Evolutionary conservation across 2,329 filamentous ascomycete genomes (phyloP).

Genomic region (Thielaviopsis punctulata): DNA sequence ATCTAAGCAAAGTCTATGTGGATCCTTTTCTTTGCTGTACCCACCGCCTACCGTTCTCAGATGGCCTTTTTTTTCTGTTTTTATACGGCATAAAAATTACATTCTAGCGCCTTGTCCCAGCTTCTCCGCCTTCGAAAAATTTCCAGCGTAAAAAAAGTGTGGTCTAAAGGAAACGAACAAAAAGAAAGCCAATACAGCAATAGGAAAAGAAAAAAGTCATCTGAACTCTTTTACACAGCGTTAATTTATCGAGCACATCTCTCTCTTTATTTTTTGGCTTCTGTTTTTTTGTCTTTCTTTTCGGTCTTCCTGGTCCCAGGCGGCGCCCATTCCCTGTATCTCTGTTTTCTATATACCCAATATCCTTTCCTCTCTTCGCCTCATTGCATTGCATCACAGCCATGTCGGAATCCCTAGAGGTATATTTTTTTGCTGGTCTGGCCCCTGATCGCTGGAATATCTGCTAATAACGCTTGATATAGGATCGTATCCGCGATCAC

Average conservation of each 20-base stretch:
- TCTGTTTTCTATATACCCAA: not conserved
- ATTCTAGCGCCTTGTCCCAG: constrained; percentile 3
- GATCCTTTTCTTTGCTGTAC: not conserved
- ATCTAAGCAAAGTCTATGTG: too few species aligned
- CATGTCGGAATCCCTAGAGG: constrained; percentile 18
- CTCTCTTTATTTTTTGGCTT: not conserved
- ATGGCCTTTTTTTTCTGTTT: not conserved
- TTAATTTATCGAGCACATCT: too few species aligned
- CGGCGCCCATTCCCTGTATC: not conserved
- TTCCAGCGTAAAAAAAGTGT: constrained; percentile 2
- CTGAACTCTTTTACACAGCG: not conserved
- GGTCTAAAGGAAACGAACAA: constrained; percentile 10
- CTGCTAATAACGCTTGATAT: constrained; percentile 4
- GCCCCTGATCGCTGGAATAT: not conserved
- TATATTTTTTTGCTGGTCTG: constrained; percentile 10
- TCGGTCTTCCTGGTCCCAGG: not conserved
- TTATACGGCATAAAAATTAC: constrained; percentile 8
- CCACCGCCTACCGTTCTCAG: not conserved
- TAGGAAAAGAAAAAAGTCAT: not conserved
- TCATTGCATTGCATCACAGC: not conserved
- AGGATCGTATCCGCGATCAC: constrained; percentile 41
- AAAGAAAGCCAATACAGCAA: constrained; percentile 8
- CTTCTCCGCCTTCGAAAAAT: constrained; percentile 11
- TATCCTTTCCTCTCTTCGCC: not conserved
- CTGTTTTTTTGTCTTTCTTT: not conserved